A percentile compares a stretch with the other conserved stretches of the same genome.
These are phyloP conservation scores for Boletus tylopilopsis DNA, from an alignment of 768 basidiomycete genomes.

Conservation along the genomic window DNA sequence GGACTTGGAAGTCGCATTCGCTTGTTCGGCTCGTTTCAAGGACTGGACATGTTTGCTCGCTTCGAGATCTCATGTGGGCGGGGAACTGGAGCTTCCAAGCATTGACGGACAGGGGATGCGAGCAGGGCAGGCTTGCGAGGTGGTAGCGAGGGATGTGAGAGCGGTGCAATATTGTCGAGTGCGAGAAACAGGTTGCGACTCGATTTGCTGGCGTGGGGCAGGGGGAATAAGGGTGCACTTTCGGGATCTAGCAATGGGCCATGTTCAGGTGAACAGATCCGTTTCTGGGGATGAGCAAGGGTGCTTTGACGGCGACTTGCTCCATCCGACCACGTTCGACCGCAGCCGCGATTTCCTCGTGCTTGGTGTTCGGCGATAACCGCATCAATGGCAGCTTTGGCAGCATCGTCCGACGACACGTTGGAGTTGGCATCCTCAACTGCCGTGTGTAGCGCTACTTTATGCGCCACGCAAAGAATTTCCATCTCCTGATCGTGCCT, in stretches of 20 bases:
- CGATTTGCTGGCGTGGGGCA: constrained; percentile 17
- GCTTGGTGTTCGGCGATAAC: no score
- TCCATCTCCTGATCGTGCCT: constrained; percentile 60
- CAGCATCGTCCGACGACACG: constrained; percentile 26
- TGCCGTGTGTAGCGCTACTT: no score
- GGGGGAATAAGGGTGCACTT: no score
- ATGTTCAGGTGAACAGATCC: no score
- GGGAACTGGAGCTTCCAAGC: constrained; percentile 37
- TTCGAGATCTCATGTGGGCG: constrained; percentile 65
- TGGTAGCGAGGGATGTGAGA: constrained; percentile 24
- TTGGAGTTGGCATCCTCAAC: constrained; percentile 43
- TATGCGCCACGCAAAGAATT: constrained; percentile 51
- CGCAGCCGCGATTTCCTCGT: constrained; percentile 59
- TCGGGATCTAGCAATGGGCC: no score
- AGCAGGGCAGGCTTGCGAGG: constrained; percentile 35
- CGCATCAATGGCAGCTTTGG: constrained; percentile 49
- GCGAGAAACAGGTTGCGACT: constrained; percentile 32
- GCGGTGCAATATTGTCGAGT: constrained; percentile 11
- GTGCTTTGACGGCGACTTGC: no score
- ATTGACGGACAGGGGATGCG: constrained; percentile 16
- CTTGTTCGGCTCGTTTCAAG: constrained; percentile 65
- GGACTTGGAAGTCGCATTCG: constrained; percentile 65
- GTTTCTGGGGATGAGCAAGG: no score
- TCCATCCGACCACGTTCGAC: constrained; percentile 70
- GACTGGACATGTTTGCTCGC: constrained; percentile 70